A percentile compares a stretch with the other conserved stretches of the same genome.
These are phyloP conservation scores for Cladophialophora exuberans DNA, from an alignment of 2,329 filamentous ascomycete genomes.

Conservation along the genomic window DNA sequence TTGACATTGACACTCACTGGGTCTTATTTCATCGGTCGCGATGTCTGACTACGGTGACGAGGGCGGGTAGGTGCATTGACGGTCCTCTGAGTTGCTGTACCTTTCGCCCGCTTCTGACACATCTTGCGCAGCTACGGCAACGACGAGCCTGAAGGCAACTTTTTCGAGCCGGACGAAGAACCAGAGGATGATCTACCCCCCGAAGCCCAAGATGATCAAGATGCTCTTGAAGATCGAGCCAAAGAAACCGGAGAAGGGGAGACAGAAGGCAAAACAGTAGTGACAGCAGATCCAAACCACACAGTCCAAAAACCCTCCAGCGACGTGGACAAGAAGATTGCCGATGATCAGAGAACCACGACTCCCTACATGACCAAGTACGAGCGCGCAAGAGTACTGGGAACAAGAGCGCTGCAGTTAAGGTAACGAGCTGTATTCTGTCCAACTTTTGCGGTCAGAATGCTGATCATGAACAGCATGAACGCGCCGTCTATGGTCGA, in stretches of 20 bases:
- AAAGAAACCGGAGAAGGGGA: slow-evolving; percentile 53
- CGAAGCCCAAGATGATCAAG: slow-evolving; percentile 50
- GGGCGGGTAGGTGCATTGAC: slow-evolving; percentile 64
- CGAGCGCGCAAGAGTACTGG: slow-evolving; percentile 89
- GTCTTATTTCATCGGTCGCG: too few species aligned
- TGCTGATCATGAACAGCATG: slow-evolving; percentile 65
- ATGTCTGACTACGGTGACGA: slow-evolving; percentile 79
- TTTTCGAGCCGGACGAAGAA: slow-evolving; percentile 63
- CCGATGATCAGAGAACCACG: slow-evolving; percentile 83
- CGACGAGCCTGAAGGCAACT: slow-evolving; percentile 38
- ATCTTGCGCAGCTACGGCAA: slow-evolving; percentile 26
- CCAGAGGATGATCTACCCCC: slow-evolving; percentile 59
- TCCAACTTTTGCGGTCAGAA: background rate
- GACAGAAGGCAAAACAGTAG: slow-evolving; percentile 45
- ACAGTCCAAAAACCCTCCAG: slow-evolving; percentile 57
- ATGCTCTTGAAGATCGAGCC: slow-evolving; percentile 57
- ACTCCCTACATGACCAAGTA: slow-evolving; percentile 99
- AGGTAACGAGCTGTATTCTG: slow-evolving; percentile 58
- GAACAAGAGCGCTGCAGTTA: slow-evolving; percentile 92
- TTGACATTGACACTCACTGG: too few species aligned
- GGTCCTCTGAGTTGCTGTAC: too few species aligned
- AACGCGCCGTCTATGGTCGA: slow-evolving; percentile 97
- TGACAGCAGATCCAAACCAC: slow-evolving; percentile 51
- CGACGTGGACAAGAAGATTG: slow-evolving; percentile 80
- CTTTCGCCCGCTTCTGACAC: slow-evolving; percentile 15